phyloP scores from a whole-genome alignment of 1,284 basidiomycete species.

The Laetiporus sulphureus region DNA sequence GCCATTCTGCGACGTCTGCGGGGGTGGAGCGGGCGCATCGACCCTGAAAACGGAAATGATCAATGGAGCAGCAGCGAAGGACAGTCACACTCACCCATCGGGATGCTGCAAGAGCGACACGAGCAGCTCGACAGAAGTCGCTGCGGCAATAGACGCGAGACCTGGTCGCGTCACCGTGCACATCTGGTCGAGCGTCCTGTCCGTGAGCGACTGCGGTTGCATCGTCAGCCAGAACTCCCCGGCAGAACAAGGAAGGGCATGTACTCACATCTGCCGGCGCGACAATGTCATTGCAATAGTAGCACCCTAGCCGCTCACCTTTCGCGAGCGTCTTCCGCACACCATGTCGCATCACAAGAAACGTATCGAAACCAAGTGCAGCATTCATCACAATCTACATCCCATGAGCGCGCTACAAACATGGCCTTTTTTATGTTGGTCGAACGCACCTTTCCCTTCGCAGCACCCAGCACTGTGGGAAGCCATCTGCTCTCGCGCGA shows the following conservation, averaged over 20 bases:
- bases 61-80: too few relatives aligned
- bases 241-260: background rate
- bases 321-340: slow-evolving; percentile 41
- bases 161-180: slow-evolving; percentile 98
- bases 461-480: slow-evolving; percentile 82
- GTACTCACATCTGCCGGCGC: slow-evolving; percentile 85
- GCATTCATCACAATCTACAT: slow-evolving; percentile 87
- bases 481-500: slow-evolving; percentile 95
- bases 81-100: slow-evolving; percentile 72
- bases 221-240: slow-evolving; percentile 2
- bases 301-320: slow-evolving; percentile 71
- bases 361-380: slow-evolving; percentile 94
- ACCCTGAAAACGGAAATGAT: too few relatives aligned
- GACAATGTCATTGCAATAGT: slow-evolving; percentile 98
- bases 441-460: slow-evolving; percentile 73
- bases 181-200: slow-evolving; percentile 97
- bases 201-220: slow-evolving; percentile 71
- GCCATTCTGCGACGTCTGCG: slow-evolving; percentile 25
- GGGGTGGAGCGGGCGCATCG: slow-evolving; percentile 60
- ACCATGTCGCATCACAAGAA: slow-evolving; percentile 96
- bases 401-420: too few relatives aligned
- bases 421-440: too few relatives aligned
- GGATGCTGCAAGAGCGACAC: slow-evolving; percentile 90
- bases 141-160: slow-evolving; percentile 86
- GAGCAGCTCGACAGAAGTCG: slow-evolving; percentile 89